These are phyloP conservation scores for Leptographium procerum DNA, from an alignment of 2,329 filamentous ascomycete genomes.

Conservation along the genomic window DNA sequence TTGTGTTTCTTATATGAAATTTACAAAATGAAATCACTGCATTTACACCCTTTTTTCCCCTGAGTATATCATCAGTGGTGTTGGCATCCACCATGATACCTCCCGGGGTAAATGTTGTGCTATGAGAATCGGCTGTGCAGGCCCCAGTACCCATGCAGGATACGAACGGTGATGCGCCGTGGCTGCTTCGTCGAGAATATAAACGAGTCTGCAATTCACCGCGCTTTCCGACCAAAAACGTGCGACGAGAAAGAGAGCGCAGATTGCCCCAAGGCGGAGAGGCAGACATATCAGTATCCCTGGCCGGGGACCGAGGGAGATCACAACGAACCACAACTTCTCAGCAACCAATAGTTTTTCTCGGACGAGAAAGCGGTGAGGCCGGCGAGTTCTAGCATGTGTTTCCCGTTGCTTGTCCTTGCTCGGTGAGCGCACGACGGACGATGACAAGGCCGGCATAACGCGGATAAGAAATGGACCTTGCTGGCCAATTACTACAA, in stretches of 20 bases:
- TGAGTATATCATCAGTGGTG: background rate
- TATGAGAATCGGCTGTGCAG: background rate
- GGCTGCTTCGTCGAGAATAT: background rate
- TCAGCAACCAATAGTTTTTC: background rate
- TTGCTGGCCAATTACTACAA: too few relatives aligned
- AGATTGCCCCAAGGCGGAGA: background rate
- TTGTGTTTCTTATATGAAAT: background rate
- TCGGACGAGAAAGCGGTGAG: background rate
- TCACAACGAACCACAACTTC: conserved; percentile 1
- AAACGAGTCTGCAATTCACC: background rate
- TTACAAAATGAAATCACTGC: background rate
- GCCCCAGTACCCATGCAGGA: background rate
- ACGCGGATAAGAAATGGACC: too few relatives aligned
- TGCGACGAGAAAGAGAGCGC: background rate
- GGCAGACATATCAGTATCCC: background rate
- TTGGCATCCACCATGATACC: background rate
- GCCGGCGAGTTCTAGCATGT: background rate
- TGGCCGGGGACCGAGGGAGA: background rate
- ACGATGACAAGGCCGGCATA: background rate
- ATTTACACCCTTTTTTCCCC: background rate
- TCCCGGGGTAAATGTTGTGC: background rate
- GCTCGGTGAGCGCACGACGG: background rate
- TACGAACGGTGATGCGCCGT: background rate
- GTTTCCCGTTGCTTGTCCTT: background rate
- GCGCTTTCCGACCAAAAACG: background rate